These are phyloP conservation scores for Hygrophorus russula DNA, from an alignment of 768 basidiomycete species.

Conservation along the genomic window DNA sequence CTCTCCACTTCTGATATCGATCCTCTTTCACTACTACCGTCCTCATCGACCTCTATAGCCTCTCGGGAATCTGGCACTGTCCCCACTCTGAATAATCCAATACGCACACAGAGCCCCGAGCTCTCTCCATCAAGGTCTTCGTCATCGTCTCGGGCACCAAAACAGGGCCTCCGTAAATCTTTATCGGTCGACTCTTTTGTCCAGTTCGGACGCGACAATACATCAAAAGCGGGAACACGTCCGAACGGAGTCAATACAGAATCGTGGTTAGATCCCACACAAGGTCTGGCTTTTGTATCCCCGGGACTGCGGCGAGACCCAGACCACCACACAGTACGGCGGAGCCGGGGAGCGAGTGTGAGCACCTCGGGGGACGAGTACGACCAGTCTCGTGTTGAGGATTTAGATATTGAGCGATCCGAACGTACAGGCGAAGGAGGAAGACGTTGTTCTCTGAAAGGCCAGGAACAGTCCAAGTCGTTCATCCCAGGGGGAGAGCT, in stretches of 20 bases:
- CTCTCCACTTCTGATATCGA: not conserved
- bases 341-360: constrained; percentile 44
- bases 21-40: constrained; percentile 1
- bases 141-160: constrained; percentile 19
- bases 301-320: constrained; percentile 11
- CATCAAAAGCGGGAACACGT: constrained; percentile 17
- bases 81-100: constrained; percentile 4
- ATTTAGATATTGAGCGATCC: constrained; percentile 46
- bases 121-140: constrained; percentile 13
- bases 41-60: constrained; percentile 19
- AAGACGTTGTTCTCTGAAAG: constrained; percentile 37
- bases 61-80: constrained; percentile 31
- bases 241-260: constrained; percentile 27
- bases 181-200: constrained; percentile 72
- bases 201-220: constrained; percentile 27
- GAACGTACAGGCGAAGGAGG: constrained; percentile 31
- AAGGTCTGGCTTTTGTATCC: constrained; percentile 16
- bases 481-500: constrained; percentile 46
- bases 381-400: constrained; percentile 24
- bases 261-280: constrained; percentile 23
- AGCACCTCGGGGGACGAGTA: constrained; percentile 34
- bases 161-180: constrained; percentile 52
- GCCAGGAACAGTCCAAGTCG: constrained; percentile 28
- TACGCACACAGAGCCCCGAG: constrained; percentile 4
- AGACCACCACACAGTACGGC: constrained; percentile 16